Evolutionary conservation across 2,329 filamentous ascomycete genomes (phyloP), one percentile per base, ranked within the genome.

Genomic region (Fusarium sp.): DNA sequence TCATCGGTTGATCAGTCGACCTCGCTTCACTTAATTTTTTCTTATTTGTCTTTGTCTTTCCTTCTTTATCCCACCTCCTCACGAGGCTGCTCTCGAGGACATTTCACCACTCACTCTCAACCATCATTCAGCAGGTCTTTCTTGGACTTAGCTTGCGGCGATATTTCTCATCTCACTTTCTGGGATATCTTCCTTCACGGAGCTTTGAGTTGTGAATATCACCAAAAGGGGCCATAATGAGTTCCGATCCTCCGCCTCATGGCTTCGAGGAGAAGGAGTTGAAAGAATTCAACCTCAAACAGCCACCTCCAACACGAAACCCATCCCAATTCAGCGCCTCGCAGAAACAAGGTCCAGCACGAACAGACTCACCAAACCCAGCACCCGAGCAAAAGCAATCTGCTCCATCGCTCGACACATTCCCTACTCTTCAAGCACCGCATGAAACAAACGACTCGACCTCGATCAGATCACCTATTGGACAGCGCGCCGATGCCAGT

Each of bases 401-500:
- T 12, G 67, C 69, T n/a, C 75, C 78, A 6, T 77, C 80, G 6
- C 71, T 79, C 51, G 79, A 81, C 20, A 81, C 79, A 16, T 75
- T 78, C 47, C 77, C 80, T 61, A 79, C 77, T 9, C 65, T 80
- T 28, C 77, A 76, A 39, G 80, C 78, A 7, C 65, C 79, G 24
- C 77, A 73, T 38, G 70, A 78, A 7, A 72, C 73, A 18, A 70
- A 78, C 42, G 68, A 67, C 31, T 73, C 75, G 16, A 70, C 71
- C 22, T 71, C 71, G 26, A 54, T 48, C 33, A 53, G 72, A 35
- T 79, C 79, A 6, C 78, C 79, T 4, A 71, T 75, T 3, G 69
- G 68, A 18, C 78, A 79, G 48, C 80, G 81, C 15, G 80, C 79
- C 41, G 78, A 83, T 48, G 79, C 78, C 33, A 80, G 75, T 64